phyloP scores from a whole-genome alignment of 1,139 yeast genomes.

The Suhomyces wounanorum region DNA sequence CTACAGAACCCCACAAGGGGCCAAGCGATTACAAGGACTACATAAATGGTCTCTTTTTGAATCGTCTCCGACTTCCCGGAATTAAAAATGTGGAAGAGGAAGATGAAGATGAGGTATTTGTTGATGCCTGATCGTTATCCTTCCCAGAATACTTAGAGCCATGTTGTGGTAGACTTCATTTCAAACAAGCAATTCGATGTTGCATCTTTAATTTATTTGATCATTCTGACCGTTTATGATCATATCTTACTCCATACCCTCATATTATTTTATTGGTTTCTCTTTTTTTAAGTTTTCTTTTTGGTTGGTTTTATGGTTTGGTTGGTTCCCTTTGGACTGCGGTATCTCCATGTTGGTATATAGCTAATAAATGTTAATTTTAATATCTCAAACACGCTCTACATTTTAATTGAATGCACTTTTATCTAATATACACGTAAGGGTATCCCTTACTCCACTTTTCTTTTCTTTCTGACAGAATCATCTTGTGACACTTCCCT shows the following conservation, averaged over 20 bases:
- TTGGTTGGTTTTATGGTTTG: constrained; percentile 4
- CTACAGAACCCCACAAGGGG: constrained; percentile 2
- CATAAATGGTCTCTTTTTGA: constrained; percentile 21
- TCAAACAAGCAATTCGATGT: neutral
- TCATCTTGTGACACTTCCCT: constrained; percentile 11
- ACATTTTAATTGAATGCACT: constrained; percentile 3
- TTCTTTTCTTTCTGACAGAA: constrained; percentile 16
- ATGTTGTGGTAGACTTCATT: constrained; percentile 7
- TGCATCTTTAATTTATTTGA: neutral
- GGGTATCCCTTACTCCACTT: constrained; percentile 2
- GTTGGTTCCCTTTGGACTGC: constrained; percentile 8
- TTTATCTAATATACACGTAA: constrained; percentile 9
- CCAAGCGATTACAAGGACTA: constrained; percentile 19
- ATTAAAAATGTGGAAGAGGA: constrained; percentile 27
- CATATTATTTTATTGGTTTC: neutral
- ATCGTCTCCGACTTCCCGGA: constrained; percentile 20
- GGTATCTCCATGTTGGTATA: constrained; percentile 6
- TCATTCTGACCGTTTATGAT: neutral
- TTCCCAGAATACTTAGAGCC: neutral
- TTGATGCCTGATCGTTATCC: constrained; percentile 23
- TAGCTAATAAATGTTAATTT: constrained; percentile 4
- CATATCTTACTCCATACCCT: neutral
- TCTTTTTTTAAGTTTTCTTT: neutral
- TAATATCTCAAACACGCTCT: neutral
- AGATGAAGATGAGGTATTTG: constrained; percentile 32